Evolutionary conservation across 768 basidiomycete genomes (phyloP), one percentile per base, ranked within the genome.

Genomic region (Lentinula sp.): DNA sequence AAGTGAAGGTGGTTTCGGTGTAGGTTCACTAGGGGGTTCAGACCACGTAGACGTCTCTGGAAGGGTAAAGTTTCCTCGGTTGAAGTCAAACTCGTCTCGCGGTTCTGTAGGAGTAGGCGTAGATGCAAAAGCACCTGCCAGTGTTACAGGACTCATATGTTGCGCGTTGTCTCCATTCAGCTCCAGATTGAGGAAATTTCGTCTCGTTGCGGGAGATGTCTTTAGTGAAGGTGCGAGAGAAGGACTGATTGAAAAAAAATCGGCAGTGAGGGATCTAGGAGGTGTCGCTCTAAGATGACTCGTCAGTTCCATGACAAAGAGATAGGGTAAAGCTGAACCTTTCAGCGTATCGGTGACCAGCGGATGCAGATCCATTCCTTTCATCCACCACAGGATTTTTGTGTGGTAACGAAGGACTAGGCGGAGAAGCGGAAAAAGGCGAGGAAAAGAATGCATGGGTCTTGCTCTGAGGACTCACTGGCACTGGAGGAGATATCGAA

Each of bases 381-480:
- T 37, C 31, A 28, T 28, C 31, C 6, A 23, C 34, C 31, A 10
- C n/a, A 32, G 15, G 1, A n/a, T 46, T 57, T 23, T n/a, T 46
- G 9, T n/a, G 37, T 15, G 59, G 50, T 32, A 60, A 52, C 11
- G 23, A n/a, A n/a, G 59, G 59, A 52, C 59, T 71, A 0, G 77
- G 72, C 0, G 77, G 72, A 9, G 70, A 69, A 0, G 75, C 75
- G 15, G 75, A 70, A 69, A 80, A 77, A 5, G 80, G 71, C 53
- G 77, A 75, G 40, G 77, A 71, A 69, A 81, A 78, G 69, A 81
- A 80, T 9, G 79, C 77, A 65, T 77, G 70, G 9, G 81, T 84
- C 71, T 81, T 82, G 59, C 59, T 60, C 35, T 52, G 49, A 0
- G 59, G 50, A 23, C 50, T 60, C 5, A 32, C 32, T 21, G 57